phyloP scores from a whole-genome alignment of 2,329 filamentous ascomycete species.

The Penicillium concentricum region DNA sequence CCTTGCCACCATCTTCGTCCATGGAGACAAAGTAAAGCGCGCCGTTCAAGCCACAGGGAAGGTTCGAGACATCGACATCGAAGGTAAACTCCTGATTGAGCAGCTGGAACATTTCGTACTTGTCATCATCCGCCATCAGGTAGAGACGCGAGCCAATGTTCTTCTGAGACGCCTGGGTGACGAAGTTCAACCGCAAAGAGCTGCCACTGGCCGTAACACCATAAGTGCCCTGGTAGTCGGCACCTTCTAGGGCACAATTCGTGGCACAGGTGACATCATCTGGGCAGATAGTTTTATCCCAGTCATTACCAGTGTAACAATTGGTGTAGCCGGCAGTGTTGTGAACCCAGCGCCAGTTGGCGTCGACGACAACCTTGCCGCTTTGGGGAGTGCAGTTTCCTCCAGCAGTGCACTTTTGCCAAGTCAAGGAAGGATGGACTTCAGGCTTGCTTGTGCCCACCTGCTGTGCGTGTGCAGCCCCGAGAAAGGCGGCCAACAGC shows the following conservation, averaged over 20 bases:
- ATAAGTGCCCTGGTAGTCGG: slow-evolving; percentile 53
- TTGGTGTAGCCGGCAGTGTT: slow-evolving; percentile 49
- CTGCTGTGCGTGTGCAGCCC: slow-evolving; percentile 31
- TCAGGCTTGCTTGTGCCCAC: slow-evolving; percentile 31
- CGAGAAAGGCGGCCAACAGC: slow-evolving; percentile 29
- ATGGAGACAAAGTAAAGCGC: slow-evolving; percentile 66
- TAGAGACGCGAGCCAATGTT: slow-evolving; percentile 58
- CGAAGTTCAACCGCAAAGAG: slow-evolving; percentile 50
- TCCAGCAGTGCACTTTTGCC: slow-evolving; percentile 53
- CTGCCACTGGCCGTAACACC: slow-evolving; percentile 53
- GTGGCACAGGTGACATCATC: slow-evolving; percentile 51
- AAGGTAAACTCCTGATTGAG: slow-evolving; percentile 69
- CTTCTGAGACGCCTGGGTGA: slow-evolving; percentile 35
- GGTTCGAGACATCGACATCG: slow-evolving; percentile 66
- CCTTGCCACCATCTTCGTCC: slow-evolving; percentile 57
- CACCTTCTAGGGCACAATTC: slow-evolving; percentile 58
- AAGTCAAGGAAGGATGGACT: slow-evolving; percentile 53
- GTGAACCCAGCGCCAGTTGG: slow-evolving; percentile 59
- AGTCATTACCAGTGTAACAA: slow-evolving; percentile 56
- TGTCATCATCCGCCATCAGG: slow-evolving; percentile 59
- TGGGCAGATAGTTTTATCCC: slow-evolving; percentile 50
- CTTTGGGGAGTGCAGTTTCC: slow-evolving; percentile 54
- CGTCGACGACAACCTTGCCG: slow-evolving; percentile 38
- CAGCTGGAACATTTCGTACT: slow-evolving; percentile 65
- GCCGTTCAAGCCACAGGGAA: slow-evolving; percentile 69